Evolutionary conservation across 176 grass and related monocot genomes (phyloP).

Genomic region (Oryza glumipatula): DNA sequence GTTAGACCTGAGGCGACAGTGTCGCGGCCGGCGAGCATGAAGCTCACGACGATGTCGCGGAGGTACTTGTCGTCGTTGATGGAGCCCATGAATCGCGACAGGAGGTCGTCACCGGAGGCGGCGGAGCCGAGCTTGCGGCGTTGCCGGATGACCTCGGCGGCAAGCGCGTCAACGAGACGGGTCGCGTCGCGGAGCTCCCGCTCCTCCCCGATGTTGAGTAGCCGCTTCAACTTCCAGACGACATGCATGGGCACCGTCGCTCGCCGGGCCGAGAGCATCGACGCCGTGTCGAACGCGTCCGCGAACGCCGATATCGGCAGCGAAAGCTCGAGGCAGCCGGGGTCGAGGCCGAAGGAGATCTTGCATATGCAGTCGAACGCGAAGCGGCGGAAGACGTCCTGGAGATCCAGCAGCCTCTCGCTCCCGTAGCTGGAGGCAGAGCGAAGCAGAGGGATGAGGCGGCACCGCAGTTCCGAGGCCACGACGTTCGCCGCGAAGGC

Average conservation of each 20-base stretch:
- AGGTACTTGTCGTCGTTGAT: conserved; percentile 79
- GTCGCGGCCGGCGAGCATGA: conserved; percentile 86
- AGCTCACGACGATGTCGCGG: conserved; percentile 87
- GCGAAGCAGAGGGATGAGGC: conserved; percentile 73
- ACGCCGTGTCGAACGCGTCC: conserved; percentile 72
- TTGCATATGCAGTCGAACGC: conserved; percentile 87
- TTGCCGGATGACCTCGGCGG: conserved; percentile 66
- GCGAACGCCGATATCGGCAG: conserved; percentile 66
- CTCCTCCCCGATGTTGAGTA: conserved; percentile 68
- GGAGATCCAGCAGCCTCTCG: conserved; percentile 58
- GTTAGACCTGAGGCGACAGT: conserved; percentile 75
- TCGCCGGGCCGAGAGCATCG: conserved; percentile 70
- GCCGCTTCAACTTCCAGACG: conserved; percentile 71
- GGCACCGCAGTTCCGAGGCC: conserved; percentile 57
- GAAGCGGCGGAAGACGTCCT: conserved; percentile 75
- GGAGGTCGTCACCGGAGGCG: conserved; percentile 60
- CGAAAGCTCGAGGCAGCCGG: conserved; percentile 60
- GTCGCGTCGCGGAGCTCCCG: conserved; percentile 65
- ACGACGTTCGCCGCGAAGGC: conserved; percentile 52
- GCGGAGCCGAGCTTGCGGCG: conserved; percentile 67
- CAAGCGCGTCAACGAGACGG: conserved; percentile 64
- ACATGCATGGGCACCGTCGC: conserved; percentile 58
- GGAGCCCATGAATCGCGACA: conserved; percentile 75
- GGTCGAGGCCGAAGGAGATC: conserved; percentile 78
- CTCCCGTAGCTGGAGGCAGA: conserved; percentile 14